phyloP scores from a whole-genome alignment of 176 grass and related monocot species.

The Carex pumila region DNA sequence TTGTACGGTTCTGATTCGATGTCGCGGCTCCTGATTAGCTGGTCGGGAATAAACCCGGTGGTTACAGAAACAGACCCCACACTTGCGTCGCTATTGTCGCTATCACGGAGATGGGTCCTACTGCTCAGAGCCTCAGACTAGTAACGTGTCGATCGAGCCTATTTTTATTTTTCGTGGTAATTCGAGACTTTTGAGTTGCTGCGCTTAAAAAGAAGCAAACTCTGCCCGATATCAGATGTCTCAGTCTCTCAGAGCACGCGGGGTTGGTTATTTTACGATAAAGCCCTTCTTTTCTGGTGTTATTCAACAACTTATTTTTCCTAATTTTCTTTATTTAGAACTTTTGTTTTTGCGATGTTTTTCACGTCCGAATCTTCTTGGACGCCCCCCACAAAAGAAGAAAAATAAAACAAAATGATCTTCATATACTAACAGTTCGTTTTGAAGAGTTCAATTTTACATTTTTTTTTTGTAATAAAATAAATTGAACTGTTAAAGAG shows the following conservation, averaged over 20 bases:
- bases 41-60: background rate
- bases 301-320: background rate
- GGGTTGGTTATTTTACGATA: background rate
- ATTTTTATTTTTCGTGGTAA: background rate
- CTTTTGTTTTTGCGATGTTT: background rate
- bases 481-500: background rate
- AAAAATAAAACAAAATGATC: no score
- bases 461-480: background rate
- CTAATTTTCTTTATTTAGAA: background rate
- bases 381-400: background rate
- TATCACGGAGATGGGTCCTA: background rate
- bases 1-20: background rate
- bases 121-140: background rate
- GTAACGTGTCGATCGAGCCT: background rate
- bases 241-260: conserved; percentile 11
- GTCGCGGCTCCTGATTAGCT: background rate
- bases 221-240: background rate
- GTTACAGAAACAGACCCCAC: background rate
- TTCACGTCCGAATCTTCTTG: background rate
- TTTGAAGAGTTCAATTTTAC: background rate
- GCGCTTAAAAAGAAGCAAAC: conserved; percentile 1
- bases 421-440: background rate
- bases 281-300: background rate
- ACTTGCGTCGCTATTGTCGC: background rate
- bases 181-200: background rate